phyloP scores from a whole-genome alignment of 257 asterid species.

The Fraxinus cuspidata region DNA sequence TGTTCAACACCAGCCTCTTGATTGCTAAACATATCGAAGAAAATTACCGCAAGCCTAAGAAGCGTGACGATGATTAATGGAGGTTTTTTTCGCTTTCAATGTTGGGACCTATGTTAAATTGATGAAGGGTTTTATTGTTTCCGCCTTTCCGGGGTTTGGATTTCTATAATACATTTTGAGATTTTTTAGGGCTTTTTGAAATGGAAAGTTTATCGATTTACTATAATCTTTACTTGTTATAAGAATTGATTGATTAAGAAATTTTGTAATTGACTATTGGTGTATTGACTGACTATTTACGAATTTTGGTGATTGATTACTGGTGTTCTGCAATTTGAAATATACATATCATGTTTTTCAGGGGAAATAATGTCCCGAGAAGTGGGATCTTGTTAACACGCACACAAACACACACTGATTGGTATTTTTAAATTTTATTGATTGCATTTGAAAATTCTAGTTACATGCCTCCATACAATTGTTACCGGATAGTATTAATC shows the following conservation, averaged over 20 bases:
- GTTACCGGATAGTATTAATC: no score
- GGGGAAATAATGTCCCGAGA: not conserved
- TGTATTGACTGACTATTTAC: no score
- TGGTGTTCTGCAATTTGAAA: not conserved
- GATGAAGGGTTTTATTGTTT: not conserved
- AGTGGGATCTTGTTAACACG: not conserved
- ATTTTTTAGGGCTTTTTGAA: not conserved
- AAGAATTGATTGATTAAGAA: not conserved
- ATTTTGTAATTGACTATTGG: no score
- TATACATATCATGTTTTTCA: not conserved
- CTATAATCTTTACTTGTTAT: not conserved
- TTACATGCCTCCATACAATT: not conserved
- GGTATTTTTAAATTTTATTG: no score
- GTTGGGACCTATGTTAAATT: not conserved
- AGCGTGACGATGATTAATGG: conserved; percentile 47
- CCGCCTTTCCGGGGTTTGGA: not conserved
- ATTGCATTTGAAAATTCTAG: not conserved
- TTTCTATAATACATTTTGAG: no score
- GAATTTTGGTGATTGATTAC: not conserved
- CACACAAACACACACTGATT: not conserved
- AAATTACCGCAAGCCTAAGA: conserved; percentile 77
- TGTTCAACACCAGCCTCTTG: conserved; percentile 47
- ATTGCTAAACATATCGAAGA: conserved; percentile 67
- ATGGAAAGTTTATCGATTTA: not conserved
- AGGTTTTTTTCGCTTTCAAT: not conserved